These are phyloP conservation scores for Rheum nobile DNA, from an alignment of 148 eudicot species.

Conservation along the genomic window DNA sequence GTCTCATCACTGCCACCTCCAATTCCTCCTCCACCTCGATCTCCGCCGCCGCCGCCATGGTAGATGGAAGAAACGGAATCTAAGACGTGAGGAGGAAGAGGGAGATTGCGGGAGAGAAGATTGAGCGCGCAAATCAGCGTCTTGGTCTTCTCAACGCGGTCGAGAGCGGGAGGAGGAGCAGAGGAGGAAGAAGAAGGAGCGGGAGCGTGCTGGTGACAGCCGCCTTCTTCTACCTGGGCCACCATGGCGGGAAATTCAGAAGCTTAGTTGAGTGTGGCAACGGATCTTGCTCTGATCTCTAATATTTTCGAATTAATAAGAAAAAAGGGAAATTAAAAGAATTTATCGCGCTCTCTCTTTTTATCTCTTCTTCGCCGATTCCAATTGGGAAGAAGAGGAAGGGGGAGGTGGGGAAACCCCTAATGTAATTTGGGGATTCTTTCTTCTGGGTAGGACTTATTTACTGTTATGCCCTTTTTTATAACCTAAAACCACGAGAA, in stretches of 20 bases:
- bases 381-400: not conserved
- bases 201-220: not conserved
- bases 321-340: not conserved
- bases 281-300: constrained; percentile 4
- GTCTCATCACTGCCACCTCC: not conserved
- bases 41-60: constrained; percentile 10
- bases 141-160: constrained; percentile 53
- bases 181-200: not conserved
- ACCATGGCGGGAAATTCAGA: constrained; percentile 10
- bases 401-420: not conserved
- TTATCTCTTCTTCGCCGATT: not conserved
- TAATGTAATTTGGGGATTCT: constrained; percentile 5
- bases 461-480: not conserved
- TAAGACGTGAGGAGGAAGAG: constrained; percentile 62
- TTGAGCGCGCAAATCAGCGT: constrained; percentile 84
- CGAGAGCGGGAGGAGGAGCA: constrained; percentile 6
- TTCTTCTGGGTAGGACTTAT: not conserved
- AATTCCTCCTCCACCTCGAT: not conserved
- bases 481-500: not conserved
- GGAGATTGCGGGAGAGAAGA: constrained; percentile 82
- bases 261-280: not conserved
- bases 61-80: constrained; percentile 65
- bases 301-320: not conserved
- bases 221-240: not conserved
- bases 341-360: constrained; percentile 4